Evolutionary conservation across 2,329 filamentous ascomycete species (phyloP), one percentile per base, ranked within the genome.

Genomic region (Pleomassaria siparia): DNA sequence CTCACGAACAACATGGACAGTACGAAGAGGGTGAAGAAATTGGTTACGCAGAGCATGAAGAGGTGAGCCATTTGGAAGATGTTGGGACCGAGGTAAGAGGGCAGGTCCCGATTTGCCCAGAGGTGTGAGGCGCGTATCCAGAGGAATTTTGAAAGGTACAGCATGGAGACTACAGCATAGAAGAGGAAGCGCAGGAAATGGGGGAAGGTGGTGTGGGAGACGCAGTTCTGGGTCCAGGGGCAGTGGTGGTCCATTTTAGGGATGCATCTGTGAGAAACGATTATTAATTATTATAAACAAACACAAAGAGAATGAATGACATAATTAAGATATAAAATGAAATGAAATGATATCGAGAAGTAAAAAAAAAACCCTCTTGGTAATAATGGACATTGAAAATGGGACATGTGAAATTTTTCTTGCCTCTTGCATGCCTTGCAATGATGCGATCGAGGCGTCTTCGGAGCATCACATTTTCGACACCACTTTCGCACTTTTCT

Each of bases 171-270:
- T 60, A 87, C 86, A 21, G 87, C 78, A 66, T 84, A 91, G 53
- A 83, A 66, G 35, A 94, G 76, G 73, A 94, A 92, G 59, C 89
- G 87, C 39, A 91, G 55, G 70, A 94, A 94, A 72, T 92, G 86
- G 7, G 89, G 89, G 60, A 91, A 88, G 1, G 87, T 91, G 50
- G 84, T 85, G 69, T 91, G 81, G 11, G 87, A 91, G 44, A 94
- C 87, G 74, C 89, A 95, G 72, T 91, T 92, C 51, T 74, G 76
- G 3, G 88, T 92, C 89, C 89, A 94, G 2, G 89, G 88, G 64
- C 89, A 94, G 73, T 95, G 88, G 72, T 91, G 87, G 72, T 91
- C 88, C 88, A 91, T 91, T 71, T 84, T 87, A 29, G 87, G 86
- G 40, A 91, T 81, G 69, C 88, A 91, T 59, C 80, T 82, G 44